A percentile compares a stretch with the other conserved stretches of the same genome.
phyloP scores from a whole-genome alignment of 2,329 filamentous ascomycete genomes.

The Fusarium avenaceum region DNA sequence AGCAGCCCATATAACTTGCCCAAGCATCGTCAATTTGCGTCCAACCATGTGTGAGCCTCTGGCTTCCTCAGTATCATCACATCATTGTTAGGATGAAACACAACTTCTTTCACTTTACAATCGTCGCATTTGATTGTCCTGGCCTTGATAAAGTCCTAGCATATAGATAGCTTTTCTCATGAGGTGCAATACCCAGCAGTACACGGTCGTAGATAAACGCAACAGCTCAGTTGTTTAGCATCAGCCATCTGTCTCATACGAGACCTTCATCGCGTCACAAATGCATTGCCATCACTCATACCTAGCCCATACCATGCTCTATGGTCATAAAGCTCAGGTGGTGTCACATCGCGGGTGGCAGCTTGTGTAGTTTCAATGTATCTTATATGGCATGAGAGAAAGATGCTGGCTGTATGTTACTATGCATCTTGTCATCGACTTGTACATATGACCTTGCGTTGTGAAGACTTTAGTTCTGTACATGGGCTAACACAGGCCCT shows the following conservation, averaged over 20 bases:
- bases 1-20: too few species aligned
- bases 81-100: too few species aligned
- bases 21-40: too few species aligned
- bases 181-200: conserved; percentile 32
- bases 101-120: too few species aligned
- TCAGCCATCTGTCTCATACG: conserved; percentile 34
- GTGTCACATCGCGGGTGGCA: conserved; percentile 53
- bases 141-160: too few species aligned
- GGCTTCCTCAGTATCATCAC: too few species aligned
- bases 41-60: too few species aligned
- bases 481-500: conserved; percentile 6
- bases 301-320: conserved; percentile 56
- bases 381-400: conserved; percentile 57
- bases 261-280: conserved; percentile 53
- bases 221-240: conserved; percentile 9
- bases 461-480: too few species aligned
- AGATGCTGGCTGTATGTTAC: conserved; percentile 60
- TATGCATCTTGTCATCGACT: conserved; percentile 58
- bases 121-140: too few species aligned
- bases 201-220: conserved; percentile 31
- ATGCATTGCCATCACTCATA: conserved; percentile 57
- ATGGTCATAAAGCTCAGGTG: conserved; percentile 53
- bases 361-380: conserved; percentile 57
- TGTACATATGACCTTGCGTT: conserved; percentile 53
- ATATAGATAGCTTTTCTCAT: not conserved